Conservation (phyloP, 139 green algal genomes). For the Chlamydomonas applanata region DNA sequence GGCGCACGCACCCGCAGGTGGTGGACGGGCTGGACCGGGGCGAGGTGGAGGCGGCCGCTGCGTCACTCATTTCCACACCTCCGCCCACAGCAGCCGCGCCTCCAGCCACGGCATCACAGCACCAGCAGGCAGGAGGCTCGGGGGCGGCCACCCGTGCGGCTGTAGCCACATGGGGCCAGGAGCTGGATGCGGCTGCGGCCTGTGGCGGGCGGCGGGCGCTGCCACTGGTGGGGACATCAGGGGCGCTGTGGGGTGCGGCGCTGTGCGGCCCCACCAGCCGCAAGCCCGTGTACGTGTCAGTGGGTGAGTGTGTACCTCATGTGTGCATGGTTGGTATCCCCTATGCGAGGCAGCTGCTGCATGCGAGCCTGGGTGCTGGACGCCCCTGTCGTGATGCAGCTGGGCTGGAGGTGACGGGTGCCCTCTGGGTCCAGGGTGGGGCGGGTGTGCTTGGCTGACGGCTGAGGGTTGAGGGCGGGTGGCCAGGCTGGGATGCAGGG, state of each 20-base stretch:
- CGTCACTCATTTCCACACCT: background rate
- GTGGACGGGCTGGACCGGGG: conserved; percentile 31
- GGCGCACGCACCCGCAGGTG: no score
- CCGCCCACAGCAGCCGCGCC: background rate
- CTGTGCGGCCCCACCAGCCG: conserved; percentile 23
- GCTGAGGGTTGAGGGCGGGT: no score
- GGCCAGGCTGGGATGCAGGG: no score
- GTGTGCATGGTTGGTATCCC: no score
- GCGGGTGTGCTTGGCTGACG: no score
- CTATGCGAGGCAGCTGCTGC: no score
- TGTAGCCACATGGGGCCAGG: no score
- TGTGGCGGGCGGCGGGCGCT: background rate
- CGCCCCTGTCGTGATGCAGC: no score
- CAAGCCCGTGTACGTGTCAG: conserved; percentile 56
- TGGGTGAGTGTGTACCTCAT: conserved; percentile 26
- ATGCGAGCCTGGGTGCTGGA: no score
- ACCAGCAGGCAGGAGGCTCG: background rate
- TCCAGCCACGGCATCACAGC: background rate
- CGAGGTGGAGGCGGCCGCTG: conserved; percentile 3
- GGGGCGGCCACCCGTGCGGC: background rate
- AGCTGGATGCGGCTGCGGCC: background rate
- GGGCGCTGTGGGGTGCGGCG: conserved; percentile 32
- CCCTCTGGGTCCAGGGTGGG: no score
- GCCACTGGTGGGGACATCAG: conserved; percentile 13
- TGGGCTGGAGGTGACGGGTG: no score